Base-by-base conservation (phyloP, 2,329 filamentous ascomycete genomes). In the Tolypocladium nubicola region DNA sequence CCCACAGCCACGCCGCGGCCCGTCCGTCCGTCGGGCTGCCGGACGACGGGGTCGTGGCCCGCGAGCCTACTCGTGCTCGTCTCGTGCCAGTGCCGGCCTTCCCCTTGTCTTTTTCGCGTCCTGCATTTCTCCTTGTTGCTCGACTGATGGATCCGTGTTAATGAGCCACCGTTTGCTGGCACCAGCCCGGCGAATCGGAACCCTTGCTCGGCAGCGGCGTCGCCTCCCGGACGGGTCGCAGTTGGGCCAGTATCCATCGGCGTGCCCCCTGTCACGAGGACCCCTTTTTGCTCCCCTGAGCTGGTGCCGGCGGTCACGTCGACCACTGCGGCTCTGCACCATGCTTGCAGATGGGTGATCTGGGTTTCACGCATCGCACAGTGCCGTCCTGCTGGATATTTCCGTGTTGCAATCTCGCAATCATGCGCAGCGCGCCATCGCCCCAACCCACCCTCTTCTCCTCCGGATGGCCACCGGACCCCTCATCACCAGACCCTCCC, bases 401-500 rank as follows among this genome's bases (percentile, higher is more conserved):
- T 9, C 16, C 4, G 26, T 13, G 47, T 21, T 35, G 47, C 47
- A 35, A 50, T 50, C 30, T 35, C 26, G 47, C 47, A 50, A 35
- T 50, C 47, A 50, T 33, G 8, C 16, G 26, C 4, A 30, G 1
- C 1, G 26, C 26, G 7, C 26, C 45, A 11, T 47, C 23, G 26
- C 23, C 2, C 26, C 23, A 33, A 33, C 26, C 45, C 45, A 49
- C 45, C 26, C 43, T 19, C 7, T 33, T 19, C 23, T 10, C 14
- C 23, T 30, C 23, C 26, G 10, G 21, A 41, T n/a, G 37, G 39
- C 52, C 38, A 54, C 52, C 38, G 26, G 52, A 54, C 38, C 52
- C 52, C 52, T 33, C 52, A 41, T 54, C 52, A 54, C 38, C 52
- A 54, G 52, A 54, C 52, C 52, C 52, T 54, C 52, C 38, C 23